Conservation (phyloP, 352 stramenopile genomes). For the Globisporangium parvum region DNA sequence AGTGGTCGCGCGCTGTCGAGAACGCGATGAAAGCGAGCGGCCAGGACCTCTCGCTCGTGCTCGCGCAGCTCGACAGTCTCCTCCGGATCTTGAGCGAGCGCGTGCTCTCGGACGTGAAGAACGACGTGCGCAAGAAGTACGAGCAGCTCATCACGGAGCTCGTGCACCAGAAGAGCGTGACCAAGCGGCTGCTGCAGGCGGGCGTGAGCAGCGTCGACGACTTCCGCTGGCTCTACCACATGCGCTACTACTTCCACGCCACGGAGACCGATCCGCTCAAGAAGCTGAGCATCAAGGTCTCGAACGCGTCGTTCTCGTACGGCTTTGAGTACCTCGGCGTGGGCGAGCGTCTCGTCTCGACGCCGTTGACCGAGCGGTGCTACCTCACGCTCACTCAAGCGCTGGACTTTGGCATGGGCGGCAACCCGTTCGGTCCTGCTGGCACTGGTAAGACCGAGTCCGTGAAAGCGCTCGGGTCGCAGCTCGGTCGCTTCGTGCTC, state of each 20-base stretch:
- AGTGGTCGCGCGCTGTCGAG: conserved; percentile 96
- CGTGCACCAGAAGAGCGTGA: conserved; percentile 99
- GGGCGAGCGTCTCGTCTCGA: conserved; percentile 98
- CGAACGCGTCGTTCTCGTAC: conserved; percentile 98
- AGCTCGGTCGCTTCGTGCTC: conserved; percentile 98
- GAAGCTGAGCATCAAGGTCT: conserved; percentile 96
- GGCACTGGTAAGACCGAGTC: conserved; percentile 99
- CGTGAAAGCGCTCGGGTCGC: conserved; percentile 98
- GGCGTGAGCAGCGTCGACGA: conserved; percentile 84
- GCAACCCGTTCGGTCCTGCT: conserved; percentile 98
- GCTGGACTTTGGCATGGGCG: conserved; percentile 98
- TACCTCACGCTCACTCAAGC: conserved; percentile 99
- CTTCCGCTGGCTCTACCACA: conserved; percentile 99
- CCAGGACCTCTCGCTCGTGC: conserved; percentile 32
- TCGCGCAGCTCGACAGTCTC: conserved; percentile 73
- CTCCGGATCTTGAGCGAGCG: conserved; percentile 96
- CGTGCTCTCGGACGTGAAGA: conserved; percentile 92
- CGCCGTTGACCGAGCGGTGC: conserved; percentile 98
- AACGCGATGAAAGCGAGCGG: conserved; percentile 64
- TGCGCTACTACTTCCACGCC: conserved; percentile 96
- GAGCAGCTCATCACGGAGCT: conserved; percentile 99
- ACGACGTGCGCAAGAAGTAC: conserved; percentile 97
- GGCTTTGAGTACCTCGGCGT: conserved; percentile 99
- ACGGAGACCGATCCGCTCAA: conserved; percentile 79
- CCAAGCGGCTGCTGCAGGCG: conserved; percentile 85